Evolutionary conservation across 202 grass and related monocot genomes (phyloP), one percentile per base, ranked within the genome.

Genomic region (Setaria viridis): DNA sequence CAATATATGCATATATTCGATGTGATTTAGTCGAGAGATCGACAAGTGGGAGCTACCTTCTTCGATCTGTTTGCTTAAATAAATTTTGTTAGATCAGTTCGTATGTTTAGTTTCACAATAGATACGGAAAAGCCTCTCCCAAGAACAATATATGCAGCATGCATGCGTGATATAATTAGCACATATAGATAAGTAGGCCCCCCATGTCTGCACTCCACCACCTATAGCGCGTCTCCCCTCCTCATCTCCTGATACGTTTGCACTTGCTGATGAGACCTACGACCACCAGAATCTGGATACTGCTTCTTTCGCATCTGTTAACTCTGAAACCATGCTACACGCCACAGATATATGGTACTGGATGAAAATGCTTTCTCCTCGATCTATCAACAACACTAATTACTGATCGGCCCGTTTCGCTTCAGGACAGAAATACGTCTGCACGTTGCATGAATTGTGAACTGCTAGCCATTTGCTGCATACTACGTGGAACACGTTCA

Each of bases 131-230:
- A 4, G 2, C 4, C 3, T 72, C 58, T 58, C 25, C 25, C 30
- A 42, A 51, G 59, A 12, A 80, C 11, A 74, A 39, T 32, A 9
- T 39, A 72, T 59, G 66, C 73, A 83, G 66, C 79, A 87, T 20
- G 74, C 14, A 59, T 21, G 20, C 46, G 37, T 50, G 45, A 19
- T 51, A 39, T 25, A 58, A 51, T 57, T 72, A 62, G 54, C 54
- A 56, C n/a, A 54, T 7, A 80, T 80, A 62, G 87, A 87, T 91
- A 87, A 90, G 89, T 84, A 91, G 76, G 43, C 5, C 4, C 80
- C 85, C 80, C 19, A 17, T 10, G 21, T 29, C 29, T 80, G 42
- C 81, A 39, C 70, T 80, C 83, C 63, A 12, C 70, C 70, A 65
- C 89, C 85, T 91, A 84, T 81, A 76, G 85, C 70, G 12, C 32